Evolutionary conservation across 148 eudicot species (phyloP), one percentile per base, ranked within the genome.

Genomic region (Agrostemma githago): DNA sequence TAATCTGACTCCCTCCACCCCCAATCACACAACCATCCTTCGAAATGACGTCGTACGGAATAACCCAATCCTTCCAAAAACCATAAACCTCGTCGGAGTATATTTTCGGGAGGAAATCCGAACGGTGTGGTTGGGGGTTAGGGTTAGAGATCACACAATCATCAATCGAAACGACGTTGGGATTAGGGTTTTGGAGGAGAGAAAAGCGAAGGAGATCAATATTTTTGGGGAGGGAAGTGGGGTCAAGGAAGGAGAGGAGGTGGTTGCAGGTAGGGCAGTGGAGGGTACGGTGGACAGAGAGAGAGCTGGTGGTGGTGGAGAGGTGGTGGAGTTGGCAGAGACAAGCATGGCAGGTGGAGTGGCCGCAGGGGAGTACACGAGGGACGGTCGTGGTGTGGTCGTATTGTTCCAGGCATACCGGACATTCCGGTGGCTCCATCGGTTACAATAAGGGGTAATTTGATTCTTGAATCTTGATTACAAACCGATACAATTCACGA

Each of bases 311-410:
- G 90, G 62, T 75, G 72, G 17, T 82, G 88, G 72, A 89, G 86
- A 17, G 70, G 85, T 2, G 78, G 16, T 84, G 88, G 71, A 93
- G 89, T 7, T 59, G 86, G 3, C 79, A 6, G 57, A 93, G 88
- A 78, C 97, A 93, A 77, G 42, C 37, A 51, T 87, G 79, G 79
- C 97, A 93, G 41, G 84, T 78, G 16, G 95, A 83, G 84, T 93
- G 98, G 51, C 98, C 98, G 67, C 98, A 93, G 41, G 86, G 66
- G 66, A 93, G 88, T 17, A 93, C 97, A 21, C 97, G 95, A 10
- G 98, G 98, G 59, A 77, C 69, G 20, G 82, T 79, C 68, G 76
- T 66, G 10, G 64, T 77, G 77, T 74, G 70, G 75, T 84, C 83
- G 88, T 85, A 93, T 43, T 83, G 44, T 72, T 86, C 82, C 2